Conservation (phyloP, 225 moss, liverwort and hornwort species). For the Asterella californica region DNA sequence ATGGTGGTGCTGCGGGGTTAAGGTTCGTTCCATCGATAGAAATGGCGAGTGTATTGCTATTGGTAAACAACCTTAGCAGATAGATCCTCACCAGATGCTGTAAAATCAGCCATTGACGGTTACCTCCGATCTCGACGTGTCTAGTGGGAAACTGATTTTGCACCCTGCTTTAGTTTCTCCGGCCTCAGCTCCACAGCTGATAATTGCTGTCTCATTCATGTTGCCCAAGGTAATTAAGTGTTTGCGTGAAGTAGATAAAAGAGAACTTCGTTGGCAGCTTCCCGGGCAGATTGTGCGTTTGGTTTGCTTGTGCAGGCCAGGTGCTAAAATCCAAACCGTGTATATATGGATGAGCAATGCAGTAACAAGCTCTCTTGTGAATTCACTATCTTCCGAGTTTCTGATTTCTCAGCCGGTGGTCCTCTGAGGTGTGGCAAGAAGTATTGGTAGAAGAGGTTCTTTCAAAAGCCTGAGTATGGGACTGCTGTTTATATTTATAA, state of each 20-base stretch:
- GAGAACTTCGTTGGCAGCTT: conserved; percentile 24
- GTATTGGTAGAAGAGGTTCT: conserved; percentile 10
- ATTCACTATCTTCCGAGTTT: conserved; percentile 25
- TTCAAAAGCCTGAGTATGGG: conserved; percentile 11
- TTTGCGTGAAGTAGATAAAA: conserved; percentile 17
- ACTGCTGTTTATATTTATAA: background rate
- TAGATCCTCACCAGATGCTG: background rate
- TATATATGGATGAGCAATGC: conserved; percentile 34
- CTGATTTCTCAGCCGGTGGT: conserved; percentile 32
- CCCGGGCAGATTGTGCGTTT: conserved; percentile 36
- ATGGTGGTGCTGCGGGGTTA: background rate
- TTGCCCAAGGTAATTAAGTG: conserved; percentile 18
- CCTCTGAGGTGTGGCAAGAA: conserved; percentile 34
- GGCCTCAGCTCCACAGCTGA: background rate
- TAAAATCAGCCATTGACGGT: background rate
- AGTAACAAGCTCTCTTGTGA: conserved; percentile 25
- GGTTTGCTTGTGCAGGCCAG: conserved; percentile 45
- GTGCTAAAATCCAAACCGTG: conserved; percentile 24
- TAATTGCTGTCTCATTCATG: background rate
- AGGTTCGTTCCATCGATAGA: background rate
- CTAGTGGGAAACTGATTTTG: background rate
- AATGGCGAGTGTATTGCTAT: background rate
- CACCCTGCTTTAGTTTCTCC: background rate
- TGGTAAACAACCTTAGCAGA: background rate
- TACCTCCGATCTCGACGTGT: background rate